Evolutionary conservation across 768 basidiomycete species (phyloP), one percentile per base, ranked within the genome.

Genomic region (Podaxis sp.): DNA sequence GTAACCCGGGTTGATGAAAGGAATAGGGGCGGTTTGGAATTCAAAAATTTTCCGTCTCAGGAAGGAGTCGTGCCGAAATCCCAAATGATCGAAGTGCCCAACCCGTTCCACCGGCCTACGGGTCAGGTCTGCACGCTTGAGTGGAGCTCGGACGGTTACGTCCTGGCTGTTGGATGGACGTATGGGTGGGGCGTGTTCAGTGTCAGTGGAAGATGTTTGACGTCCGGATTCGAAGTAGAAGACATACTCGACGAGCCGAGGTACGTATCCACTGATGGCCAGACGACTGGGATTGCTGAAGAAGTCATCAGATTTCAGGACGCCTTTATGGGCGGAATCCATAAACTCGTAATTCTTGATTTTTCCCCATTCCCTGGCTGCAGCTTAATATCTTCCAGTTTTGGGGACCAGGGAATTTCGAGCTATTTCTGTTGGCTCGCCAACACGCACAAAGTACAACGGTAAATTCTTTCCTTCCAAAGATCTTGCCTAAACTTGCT

Each of bases 61-160:
- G 84, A 82, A 48, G 82, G 82, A n/a, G 71, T 78, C 28, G 71
- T 79, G 12, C 87, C 89, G 1, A 80, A 80, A 60, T 86, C 89
- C 1, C 85, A 91, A 69, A 76, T 74, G 20, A 75, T 93, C 53
- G 75, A 85, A 24, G 74, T 90, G n/a, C 87, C 88, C 4, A 85
- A 86, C 64, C 79, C 84, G 40, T 84, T 85, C 65, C 83, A 80
- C 65, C 79, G 78, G 50, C 78, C 81, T 7, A 84, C 80, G 4
- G 93, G 92, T 1, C 75, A 82, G 44, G 86, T 94, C 4, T 83
- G 74, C 63, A 73, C 84, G 11, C 80, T 96, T 73, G 87, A 94
- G 67, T 98, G 96, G 96, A 96, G 92, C 56, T 92, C 92, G 0
- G 97, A 99, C 74, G 96, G 96, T 2, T 95, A 95, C 75, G 93